Evolutionary conservation across 192 early-diverging fungal genomes (phyloP).

Genomic region (Gigaspora rosea): DNA sequence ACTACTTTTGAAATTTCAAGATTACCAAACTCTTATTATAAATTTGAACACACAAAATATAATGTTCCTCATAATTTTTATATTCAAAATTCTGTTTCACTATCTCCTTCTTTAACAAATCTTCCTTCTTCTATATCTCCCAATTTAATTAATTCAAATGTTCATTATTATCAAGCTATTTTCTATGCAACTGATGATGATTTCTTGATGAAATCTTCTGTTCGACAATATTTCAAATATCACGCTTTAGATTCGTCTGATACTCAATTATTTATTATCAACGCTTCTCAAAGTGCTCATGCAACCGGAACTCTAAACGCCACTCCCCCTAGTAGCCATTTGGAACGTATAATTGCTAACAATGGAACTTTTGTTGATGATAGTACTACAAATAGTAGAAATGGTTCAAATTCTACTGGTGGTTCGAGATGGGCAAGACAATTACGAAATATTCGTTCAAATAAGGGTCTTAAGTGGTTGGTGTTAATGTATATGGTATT

Average conservation of each 20-base stretch:
- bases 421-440: not conserved
- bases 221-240: slow-evolving; percentile 61
- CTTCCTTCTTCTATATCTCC: not conserved
- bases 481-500: slow-evolving; percentile 14
- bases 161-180: not conserved
- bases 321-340: not conserved
- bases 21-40: too few relatives aligned
- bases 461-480: slow-evolving; percentile 11
- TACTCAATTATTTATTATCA: slow-evolving; percentile 66
- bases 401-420: not conserved
- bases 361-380: not conserved
- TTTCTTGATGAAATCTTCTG: slow-evolving; percentile 61
- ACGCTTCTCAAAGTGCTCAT: not conserved
- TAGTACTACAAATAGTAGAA: not conserved
- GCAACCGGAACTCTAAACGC: not conserved
- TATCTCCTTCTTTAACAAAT: too few relatives aligned
- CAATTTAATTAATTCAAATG: not conserved
- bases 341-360: not conserved
- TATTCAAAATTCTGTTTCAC: too few relatives aligned
- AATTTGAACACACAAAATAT: too few relatives aligned
- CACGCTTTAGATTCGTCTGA: slow-evolving; percentile 67
- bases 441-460: not conserved
- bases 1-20: too few relatives aligned
- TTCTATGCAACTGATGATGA: slow-evolving; percentile 72
- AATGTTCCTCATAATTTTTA: too few relatives aligned